Percentiles rank a stretch among this genome's conserved stretches.
phyloP scores from a whole-genome alignment of 2,329 filamentous ascomycete species.

The Cordyceps cateniannulata region DNA sequence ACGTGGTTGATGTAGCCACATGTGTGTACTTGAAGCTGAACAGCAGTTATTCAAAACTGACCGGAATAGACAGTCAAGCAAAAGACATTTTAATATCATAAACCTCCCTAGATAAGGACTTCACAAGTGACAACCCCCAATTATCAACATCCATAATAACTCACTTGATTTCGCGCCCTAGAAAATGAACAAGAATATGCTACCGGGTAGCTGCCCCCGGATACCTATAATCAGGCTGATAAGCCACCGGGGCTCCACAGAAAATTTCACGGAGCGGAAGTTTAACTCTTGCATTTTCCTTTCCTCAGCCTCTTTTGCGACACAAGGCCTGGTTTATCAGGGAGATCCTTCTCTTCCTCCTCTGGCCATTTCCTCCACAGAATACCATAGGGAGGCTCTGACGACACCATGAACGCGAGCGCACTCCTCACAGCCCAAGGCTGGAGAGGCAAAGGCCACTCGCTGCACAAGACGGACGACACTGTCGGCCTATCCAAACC shows the following conservation, averaged over 20 bases:
- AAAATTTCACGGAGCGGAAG: conserved; percentile 19
- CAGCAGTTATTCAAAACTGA: no score
- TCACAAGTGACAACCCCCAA: no score
- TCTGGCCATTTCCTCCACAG: neutral
- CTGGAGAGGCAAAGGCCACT: conserved; percentile 85
- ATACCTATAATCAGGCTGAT: no score
- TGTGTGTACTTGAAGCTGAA: no score
- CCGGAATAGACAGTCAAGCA: no score
- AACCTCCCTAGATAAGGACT: no score
- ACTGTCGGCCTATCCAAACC: conserved; percentile 74
- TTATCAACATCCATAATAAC: no score
- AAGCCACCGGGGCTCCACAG: conserved; percentile 19
- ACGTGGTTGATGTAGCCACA: no score
- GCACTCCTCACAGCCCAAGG: conserved; percentile 79
- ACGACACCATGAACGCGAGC: conserved; percentile 67
- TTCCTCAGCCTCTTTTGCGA: neutral
- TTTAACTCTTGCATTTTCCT: neutral
- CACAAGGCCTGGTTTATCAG: neutral
- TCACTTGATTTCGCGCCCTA: no score
- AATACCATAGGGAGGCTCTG: neutral
- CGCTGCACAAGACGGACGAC: conserved; percentile 69
- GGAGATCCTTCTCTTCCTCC: neutral
- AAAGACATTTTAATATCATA: no score
- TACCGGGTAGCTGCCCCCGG: no score
- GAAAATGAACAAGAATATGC: no score